Percentiles rank a stretch among this genome's conserved stretches.
Conservation (phyloP, 306 rosid species). For the Pyrus pyrifolia region DNA sequence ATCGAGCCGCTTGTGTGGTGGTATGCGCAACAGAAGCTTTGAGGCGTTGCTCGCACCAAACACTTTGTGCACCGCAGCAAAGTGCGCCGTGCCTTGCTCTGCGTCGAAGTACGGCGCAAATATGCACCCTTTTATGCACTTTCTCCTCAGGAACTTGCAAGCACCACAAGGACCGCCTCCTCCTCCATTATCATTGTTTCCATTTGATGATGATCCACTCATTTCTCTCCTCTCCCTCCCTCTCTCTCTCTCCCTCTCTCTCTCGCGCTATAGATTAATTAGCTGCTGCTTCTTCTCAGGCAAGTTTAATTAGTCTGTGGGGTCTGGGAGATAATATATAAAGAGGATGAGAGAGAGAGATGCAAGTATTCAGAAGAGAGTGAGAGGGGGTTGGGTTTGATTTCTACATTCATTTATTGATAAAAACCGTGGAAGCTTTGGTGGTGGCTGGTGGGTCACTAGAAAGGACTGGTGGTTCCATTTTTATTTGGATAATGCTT, state of each 20-base stretch:
- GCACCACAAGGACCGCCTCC: slow-evolving; percentile 87
- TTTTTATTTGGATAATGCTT: not conserved
- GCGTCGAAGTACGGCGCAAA: slow-evolving; percentile 90
- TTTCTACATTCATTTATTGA: slow-evolving; percentile 2
- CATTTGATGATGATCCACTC: slow-evolving; percentile 21
- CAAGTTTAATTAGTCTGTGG: slow-evolving; percentile 23
- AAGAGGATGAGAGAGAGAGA: not conserved
- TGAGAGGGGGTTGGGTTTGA: not conserved
- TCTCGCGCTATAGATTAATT: not conserved
- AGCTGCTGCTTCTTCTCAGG: slow-evolving; percentile 12
- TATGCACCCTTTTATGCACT: slow-evolving; percentile 77
- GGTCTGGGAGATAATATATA: slow-evolving; percentile 9
- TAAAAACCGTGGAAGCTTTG: slow-evolving; percentile 19
- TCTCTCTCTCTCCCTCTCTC: not conserved
- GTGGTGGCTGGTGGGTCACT: slow-evolving; percentile 53
- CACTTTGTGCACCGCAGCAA: slow-evolving; percentile 90
- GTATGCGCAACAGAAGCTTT: slow-evolving; percentile 61
- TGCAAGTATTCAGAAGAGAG: not conserved
- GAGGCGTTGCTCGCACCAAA: slow-evolving; percentile 99
- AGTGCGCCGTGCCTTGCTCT: slow-evolving; percentile 72
- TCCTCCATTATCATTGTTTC: slow-evolving; percentile 15
- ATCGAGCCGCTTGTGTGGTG: slow-evolving; percentile 56
- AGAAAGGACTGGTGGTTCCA: slow-evolving; percentile 7
- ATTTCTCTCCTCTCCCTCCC: not conserved
- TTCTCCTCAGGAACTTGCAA: slow-evolving; percentile 76